Base-by-base conservation (phyloP, 306 rosid species). In the Prunus dulcis region DNA sequence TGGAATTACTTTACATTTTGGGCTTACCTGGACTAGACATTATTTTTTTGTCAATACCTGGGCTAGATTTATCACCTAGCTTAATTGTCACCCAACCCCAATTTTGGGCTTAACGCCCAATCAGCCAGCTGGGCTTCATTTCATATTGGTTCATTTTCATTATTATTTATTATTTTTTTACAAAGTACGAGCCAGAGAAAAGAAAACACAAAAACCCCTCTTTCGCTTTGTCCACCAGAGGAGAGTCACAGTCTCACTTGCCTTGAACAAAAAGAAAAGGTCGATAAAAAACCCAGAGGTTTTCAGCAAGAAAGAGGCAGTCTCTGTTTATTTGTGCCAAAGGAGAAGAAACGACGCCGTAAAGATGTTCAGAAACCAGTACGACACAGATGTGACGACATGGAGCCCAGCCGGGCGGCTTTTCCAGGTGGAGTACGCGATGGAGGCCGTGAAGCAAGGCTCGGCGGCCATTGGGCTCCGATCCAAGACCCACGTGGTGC, bases 381-480 rank as follows among this genome's bases (percentile, higher is more conserved):
- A 93, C 90, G 98, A 93, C 69, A 93, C 97, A 5, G 97, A 93
- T 79, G 95, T 91, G 18, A 93, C 98, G n/a, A 91, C 97, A 63
- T 91, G 98, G 97, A 88, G 93, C 67, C 97, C 98, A 0, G 97
- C 97, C 9, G 97, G 97, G 64, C 71, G 98, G 72, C 77, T 94
- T 17, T 92, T 95, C 87, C 99, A 95, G 90, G 97, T 95, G 17
- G 99, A 95, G 69, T 95, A 95, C 85, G 96, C 99, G 22, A 95
- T 95, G 99, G 97, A 95, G 86, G 97, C 97, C 0, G 97, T 95
- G 74, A 95, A 95, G 74, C 99, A 95, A 56, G 97, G 97, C 20
- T 95, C 99, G 23, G 97, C 97, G 25, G 99, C 99, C 27, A 95
- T 95, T 5, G 99, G 97, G 1, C 93, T 95, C 87, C 93, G 97